Percentiles rank a stretch among this genome's conserved stretches.
Conservation (phyloP, 1,139 yeast species). For the Yamadazyma diospyri region DNA sequence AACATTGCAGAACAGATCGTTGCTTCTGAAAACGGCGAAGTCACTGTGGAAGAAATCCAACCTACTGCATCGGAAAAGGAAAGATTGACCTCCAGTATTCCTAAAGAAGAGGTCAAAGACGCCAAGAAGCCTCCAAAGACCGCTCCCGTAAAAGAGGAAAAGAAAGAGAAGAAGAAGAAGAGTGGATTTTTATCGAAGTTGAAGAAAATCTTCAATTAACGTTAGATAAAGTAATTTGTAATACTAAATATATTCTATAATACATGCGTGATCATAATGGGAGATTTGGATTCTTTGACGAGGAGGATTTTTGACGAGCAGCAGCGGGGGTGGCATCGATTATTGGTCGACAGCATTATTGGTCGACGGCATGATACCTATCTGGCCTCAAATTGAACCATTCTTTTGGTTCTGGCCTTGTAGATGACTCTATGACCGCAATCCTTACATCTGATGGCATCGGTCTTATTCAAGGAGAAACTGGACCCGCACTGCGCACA, state of each 20-base stretch:
- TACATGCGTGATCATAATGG: slow-evolving; percentile 4
- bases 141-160: slow-evolving; percentile 1
- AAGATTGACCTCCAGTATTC: slow-evolving; percentile 22
- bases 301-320: background rate
- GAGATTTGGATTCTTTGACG: background rate
- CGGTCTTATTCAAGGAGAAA: slow-evolving; percentile 85
- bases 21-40: slow-evolving; percentile 37
- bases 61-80: slow-evolving; percentile 39
- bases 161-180: slow-evolving; percentile 30
- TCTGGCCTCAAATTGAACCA: slow-evolving; percentile 65
- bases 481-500: slow-evolving; percentile 96
- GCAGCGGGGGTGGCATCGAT: too few species aligned
- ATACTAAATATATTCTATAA: slow-evolving; percentile 8
- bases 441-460: slow-evolving; percentile 96
- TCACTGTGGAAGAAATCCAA: slow-evolving; percentile 41
- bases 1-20: slow-evolving; percentile 36
- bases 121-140: slow-evolving; percentile 9
- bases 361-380: too few species aligned
- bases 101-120: slow-evolving; percentile 24
- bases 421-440: slow-evolving; percentile 97
- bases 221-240: slow-evolving; percentile 2
- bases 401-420: slow-evolving; percentile 95
- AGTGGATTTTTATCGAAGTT: slow-evolving; percentile 44
- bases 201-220: slow-evolving; percentile 39
- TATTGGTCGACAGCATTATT: too few species aligned